Evolutionary conservation across 257 asterid genomes (phyloP), one percentile per base, ranked within the genome.

Genomic region (Penstemon barbatus): DNA sequence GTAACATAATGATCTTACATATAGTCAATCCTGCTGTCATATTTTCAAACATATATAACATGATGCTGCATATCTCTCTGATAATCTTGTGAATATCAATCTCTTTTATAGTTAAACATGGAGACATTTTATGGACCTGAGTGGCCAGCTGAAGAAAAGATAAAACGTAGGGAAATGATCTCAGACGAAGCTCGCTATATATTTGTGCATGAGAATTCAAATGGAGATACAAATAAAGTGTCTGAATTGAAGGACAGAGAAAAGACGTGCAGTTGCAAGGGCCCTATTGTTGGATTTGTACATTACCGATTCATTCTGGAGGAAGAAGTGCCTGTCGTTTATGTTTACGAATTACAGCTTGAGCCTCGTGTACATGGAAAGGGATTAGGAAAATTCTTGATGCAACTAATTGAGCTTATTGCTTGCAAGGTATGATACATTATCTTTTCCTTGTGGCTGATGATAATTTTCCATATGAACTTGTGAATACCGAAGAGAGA

Each of bases 251-350:
- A 37, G 69, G 69, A 69, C 57, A 64, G 57, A 70, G 80, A 59
- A 60, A 51, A 63, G 57, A 36, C 61, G 66, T 66, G 77, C 71
- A 72, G 66, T 64, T 63, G 78, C 60, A 73, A 51, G 69, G 84
- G 84, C 39, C 72, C 80, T 8, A 61, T 82, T 68, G 85, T 87
- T 76, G 99, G 96, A 49, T 93, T 93, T 76, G 88, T 89, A 57
- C 97, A 93, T 79, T 90, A 83, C 72, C 88, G 95, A 36, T 90
- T 93, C 70, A 49, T 72, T 62, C 42, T 88, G 78, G 99, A 90
- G 85, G 96, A 93, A 83, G 96, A 84, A 75, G 83, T 87, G 48
- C 97, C 99, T 3, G 97, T 93, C 57, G 87, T 93, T 78, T 93
- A 93, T 78, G 84, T 90, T 65, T 93, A 90, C 41, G 99, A 93